Conservation (phyloP, 2,329 filamentous ascomycete genomes). For the Trichoderma breve region DNA sequence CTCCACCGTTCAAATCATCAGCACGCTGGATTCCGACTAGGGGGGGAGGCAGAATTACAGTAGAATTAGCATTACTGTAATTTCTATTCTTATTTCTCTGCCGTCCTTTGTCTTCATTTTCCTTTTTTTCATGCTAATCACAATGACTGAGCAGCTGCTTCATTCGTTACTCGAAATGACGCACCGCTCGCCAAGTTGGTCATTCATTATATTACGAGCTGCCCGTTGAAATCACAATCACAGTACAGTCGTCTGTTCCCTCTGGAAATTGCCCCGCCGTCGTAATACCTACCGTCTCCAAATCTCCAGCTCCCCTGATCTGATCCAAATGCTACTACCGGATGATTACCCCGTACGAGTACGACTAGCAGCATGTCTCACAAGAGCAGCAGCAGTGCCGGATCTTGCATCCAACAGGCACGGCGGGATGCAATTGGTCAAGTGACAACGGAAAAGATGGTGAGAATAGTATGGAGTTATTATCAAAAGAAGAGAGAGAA, state of each 20-base stretch:
- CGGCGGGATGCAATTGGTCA: background rate
- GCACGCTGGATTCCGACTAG: background rate
- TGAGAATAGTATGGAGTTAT: too few species aligned
- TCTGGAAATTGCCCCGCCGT: conserved; percentile 1
- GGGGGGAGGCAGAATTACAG: background rate
- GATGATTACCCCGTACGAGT: background rate
- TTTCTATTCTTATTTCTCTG: background rate
- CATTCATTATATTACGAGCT: background rate
- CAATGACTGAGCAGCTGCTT: background rate
- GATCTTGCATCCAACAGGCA: background rate
- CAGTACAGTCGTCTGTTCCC: background rate
- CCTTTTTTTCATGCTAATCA: background rate
- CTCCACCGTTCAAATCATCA: conserved; percentile 9
- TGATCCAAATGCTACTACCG: background rate
- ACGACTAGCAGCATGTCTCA: background rate
- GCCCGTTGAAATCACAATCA: background rate
- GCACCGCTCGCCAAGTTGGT: background rate
- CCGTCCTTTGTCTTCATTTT: background rate
- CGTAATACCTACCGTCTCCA: conserved; percentile 6
- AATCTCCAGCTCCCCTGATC: conserved; percentile 8
- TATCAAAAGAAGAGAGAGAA: background rate
- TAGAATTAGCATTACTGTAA: background rate
- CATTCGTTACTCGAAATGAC: background rate
- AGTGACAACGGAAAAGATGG: background rate
- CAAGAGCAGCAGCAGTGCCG: background rate